Percentiles rank a stretch among this genome's conserved stretches.
These are phyloP conservation scores for Botryotinia calthae DNA, from an alignment of 2,329 filamentous ascomycete genomes.

Conservation along the genomic window DNA sequence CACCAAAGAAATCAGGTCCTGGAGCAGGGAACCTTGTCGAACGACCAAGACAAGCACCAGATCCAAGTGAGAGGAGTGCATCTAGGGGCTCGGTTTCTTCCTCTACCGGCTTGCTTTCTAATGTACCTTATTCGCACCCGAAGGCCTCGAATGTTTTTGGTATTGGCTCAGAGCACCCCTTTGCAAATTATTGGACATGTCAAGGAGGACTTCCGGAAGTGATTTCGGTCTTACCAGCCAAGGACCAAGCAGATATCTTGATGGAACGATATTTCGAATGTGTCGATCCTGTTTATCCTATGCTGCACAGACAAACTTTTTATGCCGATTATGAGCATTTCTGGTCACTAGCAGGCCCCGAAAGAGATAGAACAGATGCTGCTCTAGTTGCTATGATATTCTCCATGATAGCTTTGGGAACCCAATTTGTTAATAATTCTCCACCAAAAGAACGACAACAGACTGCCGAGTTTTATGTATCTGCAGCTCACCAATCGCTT, in stretches of 20 bases:
- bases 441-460: slow-evolving; percentile 64
- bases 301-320: slow-evolving; percentile 73
- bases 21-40: slow-evolving; percentile 28
- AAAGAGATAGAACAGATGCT: slow-evolving; percentile 62
- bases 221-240: slow-evolving; percentile 71
- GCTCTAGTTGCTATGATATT: slow-evolving; percentile 71
- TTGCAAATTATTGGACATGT: slow-evolving; percentile 83
- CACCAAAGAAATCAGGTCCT: slow-evolving; percentile 51
- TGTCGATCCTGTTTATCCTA: slow-evolving; percentile 78
- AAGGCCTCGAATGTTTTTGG: slow-evolving; percentile 76
- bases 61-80: slow-evolving; percentile 29
- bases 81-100: slow-evolving; percentile 39
- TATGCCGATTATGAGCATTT: slow-evolving; percentile 77
- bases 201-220: slow-evolving; percentile 73
- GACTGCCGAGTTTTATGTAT: slow-evolving; percentile 79
- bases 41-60: slow-evolving; percentile 28
- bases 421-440: slow-evolving; percentile 63
- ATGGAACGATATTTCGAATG: slow-evolving; percentile 63
- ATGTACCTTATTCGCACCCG: slow-evolving; percentile 68
- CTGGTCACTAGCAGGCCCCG: slow-evolving; percentile 59
- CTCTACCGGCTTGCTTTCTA: slow-evolving; percentile 62
- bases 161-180: slow-evolving; percentile 75
- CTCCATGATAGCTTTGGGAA: slow-evolving; percentile 73
- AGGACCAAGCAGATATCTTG: slow-evolving; percentile 71
- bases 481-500: slow-evolving; percentile 74